Base-by-base conservation (phyloP, 345 rosid genomes). In the Aethionema arabicum region DNA sequence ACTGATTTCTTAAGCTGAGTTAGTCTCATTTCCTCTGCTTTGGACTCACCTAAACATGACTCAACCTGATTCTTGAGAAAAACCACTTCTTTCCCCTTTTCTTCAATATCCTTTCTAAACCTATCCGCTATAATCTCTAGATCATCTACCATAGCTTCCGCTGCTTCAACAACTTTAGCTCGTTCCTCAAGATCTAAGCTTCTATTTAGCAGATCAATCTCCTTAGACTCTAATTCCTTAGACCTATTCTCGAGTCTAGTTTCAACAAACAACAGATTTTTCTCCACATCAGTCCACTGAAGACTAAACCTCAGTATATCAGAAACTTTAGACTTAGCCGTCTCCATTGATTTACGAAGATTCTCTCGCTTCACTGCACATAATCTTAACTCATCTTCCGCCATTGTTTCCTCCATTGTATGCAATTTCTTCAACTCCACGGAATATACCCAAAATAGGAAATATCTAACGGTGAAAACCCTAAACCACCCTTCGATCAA, bases 231-330 rank as follows among this genome's bases (percentile, higher is more conserved):
- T 1, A 69, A 0, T 8, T 54, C 50, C 38, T 5, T 61, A 14
- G 13, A 33, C 64, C 51, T 62, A 9, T 9, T 10, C 52, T 47
- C 38, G 0, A 63, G 1, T 16, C 31, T 48, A 4, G 5, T 41
- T 13, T 42, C 7, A 4, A 11, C 36, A 2, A 37, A n/a, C 14
- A 53, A 13, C 5, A 61, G 5, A 39, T 46, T 15, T 5, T 16
- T 50, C 7, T 54, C 57, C 7, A 61, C 31, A 55, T 69, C 68
- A n/a, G 3, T 9, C 67, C 62, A 69, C 32, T 60, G 73, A 31
- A 69, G 33, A 53, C 9, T 61, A 36, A 69, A 61, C 47, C 33
- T 0, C 8, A 69, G 56, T 8, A 61, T 0, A 6, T 61, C 73
- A 8, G 46, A 14, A 4, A 50, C 13, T 6, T 47, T 14, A 16